Base-by-base conservation (phyloP, 495 filamentous ascomycete species). In the Clohesyomyces aquaticus region DNA sequence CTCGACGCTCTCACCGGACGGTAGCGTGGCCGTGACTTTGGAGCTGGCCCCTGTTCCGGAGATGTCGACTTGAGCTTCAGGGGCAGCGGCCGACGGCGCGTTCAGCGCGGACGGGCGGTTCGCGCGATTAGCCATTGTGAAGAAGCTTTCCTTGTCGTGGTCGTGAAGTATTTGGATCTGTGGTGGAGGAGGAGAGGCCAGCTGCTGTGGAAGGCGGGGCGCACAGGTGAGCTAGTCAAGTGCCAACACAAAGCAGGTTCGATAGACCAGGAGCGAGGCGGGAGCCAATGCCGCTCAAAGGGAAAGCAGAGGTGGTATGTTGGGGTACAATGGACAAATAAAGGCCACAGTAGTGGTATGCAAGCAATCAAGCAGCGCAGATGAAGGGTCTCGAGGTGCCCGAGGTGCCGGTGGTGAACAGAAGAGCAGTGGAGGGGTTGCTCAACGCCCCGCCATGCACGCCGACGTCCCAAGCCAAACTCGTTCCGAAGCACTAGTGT, bases 1-100 rank as follows among this genome's bases (percentile, higher is more conserved):
- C 51, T 89, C 84, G 66, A 96, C 85, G 48, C 84, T 88, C 75
- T 98, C 92, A 65, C 95, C 91, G 11, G 88, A 88, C 11, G 94
- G 88, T 63, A 98, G 79, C 52, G 81, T 82, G 59, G 91, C 89
- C 26, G 83, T 83, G 43, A 96, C 84, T 29, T 63, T 62, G 6
- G 63, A 63, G 51, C 52, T 59, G 21, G 59, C 42, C 1, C 59
- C 66, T 3, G 66, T 45, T 18, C 61, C 67, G 4, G 43, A 53
- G 22, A 70, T 65, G 41, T 70, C 63, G 45, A 67, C 68, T 22
- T 63, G 67, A 35, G 67, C 45, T 21, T 47, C 50, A 0, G 63
- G 62, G 3, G 67, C 63, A 0, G 58, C 53, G 0, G 62, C 67
- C 26, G 62, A 52, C 28, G 47, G 67, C 32, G 59, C 63, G 55